Conservation (phyloP, 1,284 basidiomycete species). For the Volvariella volvacea region DNA sequence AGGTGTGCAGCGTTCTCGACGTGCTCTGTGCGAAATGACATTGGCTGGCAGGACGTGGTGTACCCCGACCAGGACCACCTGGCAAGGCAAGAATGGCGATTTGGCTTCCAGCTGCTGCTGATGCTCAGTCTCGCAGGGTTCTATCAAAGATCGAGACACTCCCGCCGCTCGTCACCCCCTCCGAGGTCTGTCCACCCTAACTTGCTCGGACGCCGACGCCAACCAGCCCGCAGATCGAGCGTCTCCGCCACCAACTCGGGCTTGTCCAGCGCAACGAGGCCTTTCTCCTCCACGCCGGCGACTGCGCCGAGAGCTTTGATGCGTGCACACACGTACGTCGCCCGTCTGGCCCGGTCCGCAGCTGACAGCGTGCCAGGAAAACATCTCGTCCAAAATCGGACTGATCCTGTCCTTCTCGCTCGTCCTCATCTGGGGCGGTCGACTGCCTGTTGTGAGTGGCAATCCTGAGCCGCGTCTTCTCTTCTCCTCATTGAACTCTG, state of each 20-base stretch:
- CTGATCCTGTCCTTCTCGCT: constrained; percentile 93
- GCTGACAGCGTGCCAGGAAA: constrained; percentile 51
- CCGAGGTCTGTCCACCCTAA: constrained; percentile 57
- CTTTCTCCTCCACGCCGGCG: constrained; percentile 94
- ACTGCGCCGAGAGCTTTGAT: constrained; percentile 94
- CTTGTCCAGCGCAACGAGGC: constrained; percentile 84
- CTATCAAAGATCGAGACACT: constrained; percentile 69
- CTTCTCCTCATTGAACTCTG: no score
- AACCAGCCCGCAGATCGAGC: constrained; percentile 62
- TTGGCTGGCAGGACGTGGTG: constrained; percentile 36
- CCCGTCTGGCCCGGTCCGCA: background rate
- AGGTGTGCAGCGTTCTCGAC: constrained; percentile 30
- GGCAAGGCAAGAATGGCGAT: constrained; percentile 27
- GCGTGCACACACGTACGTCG: constrained; percentile 76
- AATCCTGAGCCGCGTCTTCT: no score
- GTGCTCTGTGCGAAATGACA: no score
- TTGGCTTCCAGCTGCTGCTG: constrained; percentile 1
- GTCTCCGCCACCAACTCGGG: constrained; percentile 73
- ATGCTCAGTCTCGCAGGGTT: constrained; percentile 46
- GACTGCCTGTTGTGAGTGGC: constrained; percentile 75
- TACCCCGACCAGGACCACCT: constrained; percentile 47
- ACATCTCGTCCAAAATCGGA: constrained; percentile 91
- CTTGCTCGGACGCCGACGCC: constrained; percentile 6
- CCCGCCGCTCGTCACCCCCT: constrained; percentile 85
- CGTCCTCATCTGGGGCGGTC: constrained; percentile 90